Evolutionary conservation across 805 yeast genomes (phyloP).

Genomic region (Saturnispora serradocipensis): DNA sequence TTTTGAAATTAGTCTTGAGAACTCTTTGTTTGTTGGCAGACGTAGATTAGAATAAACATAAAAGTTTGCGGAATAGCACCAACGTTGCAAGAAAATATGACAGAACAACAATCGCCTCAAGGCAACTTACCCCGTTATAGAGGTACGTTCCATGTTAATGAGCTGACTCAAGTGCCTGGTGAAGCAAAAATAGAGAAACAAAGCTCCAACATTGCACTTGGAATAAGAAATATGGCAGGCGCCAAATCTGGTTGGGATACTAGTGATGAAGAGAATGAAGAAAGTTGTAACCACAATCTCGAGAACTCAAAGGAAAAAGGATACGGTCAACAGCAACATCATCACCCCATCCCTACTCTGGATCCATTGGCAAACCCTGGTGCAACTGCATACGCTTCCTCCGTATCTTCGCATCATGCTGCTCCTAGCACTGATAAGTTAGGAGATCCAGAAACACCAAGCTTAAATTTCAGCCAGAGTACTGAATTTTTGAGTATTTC

Average conservation of each 20-base stretch:
- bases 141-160: constrained; percentile 25
- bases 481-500: constrained; percentile 1
- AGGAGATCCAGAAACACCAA: background rate
- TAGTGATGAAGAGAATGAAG: constrained; percentile 4
- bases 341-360: background rate
- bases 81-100: background rate
- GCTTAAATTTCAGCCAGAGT: constrained; percentile 1
- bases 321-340: background rate
- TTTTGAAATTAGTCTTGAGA: background rate
- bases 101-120: background rate
- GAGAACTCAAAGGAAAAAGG: background rate
- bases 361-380: constrained; percentile 2
- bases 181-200: background rate
- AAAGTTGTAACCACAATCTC: background rate
- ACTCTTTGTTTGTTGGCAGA: background rate
- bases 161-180: constrained; percentile 11
- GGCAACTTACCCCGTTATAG: constrained; percentile 21
- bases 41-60: background rate
- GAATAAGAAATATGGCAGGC: background rate
- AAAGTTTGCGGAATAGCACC: background rate
- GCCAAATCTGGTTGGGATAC: constrained; percentile 11
- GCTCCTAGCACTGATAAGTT: background rate
- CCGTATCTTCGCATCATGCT: background rate
- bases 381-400: background rate
- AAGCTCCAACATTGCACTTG: background rate